Conservation (phyloP, 2,329 filamentous ascomycete species). For the Pyrenophora graminea region DNA sequence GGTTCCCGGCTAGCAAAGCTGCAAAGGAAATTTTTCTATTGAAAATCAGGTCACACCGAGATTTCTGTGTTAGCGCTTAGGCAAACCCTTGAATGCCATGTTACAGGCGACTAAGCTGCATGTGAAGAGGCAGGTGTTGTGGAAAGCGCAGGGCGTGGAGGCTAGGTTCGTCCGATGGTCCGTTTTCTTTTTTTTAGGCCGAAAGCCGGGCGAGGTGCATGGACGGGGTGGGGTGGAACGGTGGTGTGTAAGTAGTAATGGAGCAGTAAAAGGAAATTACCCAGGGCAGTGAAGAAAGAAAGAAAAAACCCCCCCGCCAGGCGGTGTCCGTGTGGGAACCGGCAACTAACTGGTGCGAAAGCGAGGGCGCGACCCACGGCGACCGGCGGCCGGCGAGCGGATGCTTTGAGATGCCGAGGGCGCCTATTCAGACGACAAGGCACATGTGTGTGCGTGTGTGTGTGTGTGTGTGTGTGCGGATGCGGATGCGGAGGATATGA, state of each 20-base stretch:
- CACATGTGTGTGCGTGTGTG: neutral
- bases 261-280: slow-evolving; percentile 23
- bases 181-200: neutral
- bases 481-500: no score
- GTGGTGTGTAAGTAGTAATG: neutral
- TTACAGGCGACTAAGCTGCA: neutral
- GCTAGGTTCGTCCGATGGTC: slow-evolving; percentile 15
- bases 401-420: slow-evolving; percentile 28
- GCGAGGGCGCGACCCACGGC: neutral
- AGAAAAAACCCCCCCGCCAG: neutral
- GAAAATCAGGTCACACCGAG: neutral
- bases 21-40: slow-evolving; percentile 1
- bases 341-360: neutral
- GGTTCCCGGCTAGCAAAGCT: neutral
- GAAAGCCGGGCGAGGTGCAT: slow-evolving; percentile 8
- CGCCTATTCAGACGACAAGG: slow-evolving; percentile 22
- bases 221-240: neutral
- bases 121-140: neutral
- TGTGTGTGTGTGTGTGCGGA: no score
- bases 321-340: neutral
- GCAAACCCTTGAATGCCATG: no score
- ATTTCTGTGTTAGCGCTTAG: neutral
- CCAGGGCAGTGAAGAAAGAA: neutral
- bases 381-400: slow-evolving; percentile 13
- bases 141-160: slow-evolving; percentile 1